Conservation (phyloP, 2,329 filamentous ascomycete genomes). For the Xenosphaeropsis pyriputrescens region DNA sequence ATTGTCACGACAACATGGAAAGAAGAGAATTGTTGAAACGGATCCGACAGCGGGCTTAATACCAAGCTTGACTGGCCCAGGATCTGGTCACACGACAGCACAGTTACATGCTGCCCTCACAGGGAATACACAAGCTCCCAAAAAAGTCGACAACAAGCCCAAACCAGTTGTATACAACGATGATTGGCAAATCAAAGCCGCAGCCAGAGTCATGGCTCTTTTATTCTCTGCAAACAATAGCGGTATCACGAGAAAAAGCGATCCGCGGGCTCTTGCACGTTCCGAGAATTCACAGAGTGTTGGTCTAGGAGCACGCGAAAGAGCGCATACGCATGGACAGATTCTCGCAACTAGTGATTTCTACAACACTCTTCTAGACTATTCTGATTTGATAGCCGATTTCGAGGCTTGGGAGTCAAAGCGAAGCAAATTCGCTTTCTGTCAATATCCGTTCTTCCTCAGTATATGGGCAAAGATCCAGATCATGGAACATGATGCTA, state of each 20-base stretch:
- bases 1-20: conserved; percentile 55
- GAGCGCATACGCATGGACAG: conserved; percentile 39
- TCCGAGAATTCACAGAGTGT: conserved; percentile 21
- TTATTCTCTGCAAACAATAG: conserved; percentile 70
- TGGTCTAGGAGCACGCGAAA: conserved; percentile 22
- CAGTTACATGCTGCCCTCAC: conserved; percentile 68
- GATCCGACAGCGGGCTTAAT: conserved; percentile 55
- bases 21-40: conserved; percentile 41
- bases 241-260: conserved; percentile 21
- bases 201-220: conserved; percentile 64
- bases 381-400: conserved; percentile 70
- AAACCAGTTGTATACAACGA: conserved; percentile 54
- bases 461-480: conserved; percentile 88
- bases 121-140: conserved; percentile 29
- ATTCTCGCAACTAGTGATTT: conserved; percentile 71
- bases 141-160: conserved; percentile 37
- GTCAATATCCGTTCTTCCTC: conserved; percentile 82
- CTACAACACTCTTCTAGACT: conserved; percentile 77
- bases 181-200: conserved; percentile 82
- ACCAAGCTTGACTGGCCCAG: conserved; percentile 54
- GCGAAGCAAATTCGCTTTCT: conserved; percentile 67
- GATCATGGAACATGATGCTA: conserved; percentile 77
- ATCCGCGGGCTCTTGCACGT: conserved; percentile 19
- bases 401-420: conserved; percentile 79
- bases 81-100: conserved; percentile 36